phyloP scores from a whole-genome alignment of 1,139 yeast species.

The Lodderomyces metapsilosis region DNA sequence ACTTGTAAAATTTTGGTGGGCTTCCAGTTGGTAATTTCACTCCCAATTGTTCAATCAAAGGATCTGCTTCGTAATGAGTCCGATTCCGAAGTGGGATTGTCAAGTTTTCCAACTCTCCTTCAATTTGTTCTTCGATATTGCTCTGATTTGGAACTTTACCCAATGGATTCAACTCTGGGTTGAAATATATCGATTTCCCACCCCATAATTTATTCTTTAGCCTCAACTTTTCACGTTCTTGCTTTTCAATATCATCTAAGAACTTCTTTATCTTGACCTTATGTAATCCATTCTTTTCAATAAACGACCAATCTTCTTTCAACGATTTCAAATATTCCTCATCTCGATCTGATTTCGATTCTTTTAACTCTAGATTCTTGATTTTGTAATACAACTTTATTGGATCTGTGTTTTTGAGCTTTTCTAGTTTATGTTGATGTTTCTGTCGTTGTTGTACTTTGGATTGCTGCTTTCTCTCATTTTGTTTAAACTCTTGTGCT shows the following conservation, averaged over 20 bases:
- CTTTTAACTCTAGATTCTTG: slow-evolving; percentile 22
- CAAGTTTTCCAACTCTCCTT: slow-evolving; percentile 21
- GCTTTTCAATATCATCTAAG: slow-evolving; percentile 17
- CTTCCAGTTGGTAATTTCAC: slow-evolving; percentile 37
- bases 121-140: slow-evolving; percentile 1
- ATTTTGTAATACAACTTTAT: slow-evolving; percentile 30
- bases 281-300: slow-evolving; percentile 34
- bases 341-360: slow-evolving; percentile 21
- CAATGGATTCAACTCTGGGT: slow-evolving; percentile 47
- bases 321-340: slow-evolving; percentile 23
- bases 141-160: slow-evolving; percentile 37
- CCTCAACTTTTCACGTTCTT: slow-evolving; percentile 15
- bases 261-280: slow-evolving; percentile 27
- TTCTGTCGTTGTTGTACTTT: slow-evolving; percentile 43
- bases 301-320: slow-evolving; percentile 43
- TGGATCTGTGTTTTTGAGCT: slow-evolving; percentile 32
- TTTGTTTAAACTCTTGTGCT: slow-evolving; percentile 39
- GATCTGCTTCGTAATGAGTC: slow-evolving; percentile 24
- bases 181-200: slow-evolving; percentile 38
- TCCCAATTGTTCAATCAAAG: slow-evolving; percentile 23
- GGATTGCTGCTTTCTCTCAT: slow-evolving; percentile 37
- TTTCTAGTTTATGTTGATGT: slow-evolving; percentile 25
- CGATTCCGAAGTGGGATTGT: slow-evolving; percentile 25
- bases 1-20: slow-evolving; percentile 42
- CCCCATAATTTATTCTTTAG: slow-evolving; percentile 36